Evolutionary conservation across 331 rosid species (phyloP).

Genomic region (Rosa hybrid): DNA sequence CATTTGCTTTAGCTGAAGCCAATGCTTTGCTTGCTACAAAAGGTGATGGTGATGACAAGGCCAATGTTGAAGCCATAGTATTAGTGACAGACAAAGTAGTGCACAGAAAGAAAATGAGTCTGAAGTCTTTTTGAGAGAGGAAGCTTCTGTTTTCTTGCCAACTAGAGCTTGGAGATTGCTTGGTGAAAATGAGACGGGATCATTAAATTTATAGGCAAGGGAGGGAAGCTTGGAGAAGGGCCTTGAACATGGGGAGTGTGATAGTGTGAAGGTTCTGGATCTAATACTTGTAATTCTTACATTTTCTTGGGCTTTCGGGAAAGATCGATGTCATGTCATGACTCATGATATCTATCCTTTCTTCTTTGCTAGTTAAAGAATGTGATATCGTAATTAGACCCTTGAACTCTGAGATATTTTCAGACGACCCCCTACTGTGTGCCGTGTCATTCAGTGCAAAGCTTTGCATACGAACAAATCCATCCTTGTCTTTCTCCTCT

Average conservation of each 20-base stretch:
- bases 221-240: constrained; percentile 41
- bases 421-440: not conserved
- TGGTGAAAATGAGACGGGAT: not conserved
- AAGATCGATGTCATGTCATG: constrained; percentile 14
- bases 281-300: constrained; percentile 1
- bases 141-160: not conserved
- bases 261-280: constrained; percentile 42
- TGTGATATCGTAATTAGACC: constrained; percentile 2
- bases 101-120: not conserved
- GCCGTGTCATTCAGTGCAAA: not conserved
- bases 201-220: constrained; percentile 33
- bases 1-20: constrained; percentile 12
- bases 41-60: constrained; percentile 35
- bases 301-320: constrained; percentile 40
- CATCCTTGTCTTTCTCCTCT: not conserved
- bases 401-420: not conserved
- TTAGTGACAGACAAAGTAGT: not conserved
- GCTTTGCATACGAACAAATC: not conserved
- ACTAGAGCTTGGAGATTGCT: not conserved
- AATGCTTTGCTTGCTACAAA: constrained; percentile 34
- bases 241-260: constrained; percentile 44
- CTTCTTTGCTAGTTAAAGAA: not conserved
- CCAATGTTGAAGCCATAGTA: constrained; percentile 49
- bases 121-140: not conserved
- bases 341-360: not conserved